Base-by-base conservation (phyloP, 1,284 basidiomycete species). In the Ustilago lituana region DNA sequence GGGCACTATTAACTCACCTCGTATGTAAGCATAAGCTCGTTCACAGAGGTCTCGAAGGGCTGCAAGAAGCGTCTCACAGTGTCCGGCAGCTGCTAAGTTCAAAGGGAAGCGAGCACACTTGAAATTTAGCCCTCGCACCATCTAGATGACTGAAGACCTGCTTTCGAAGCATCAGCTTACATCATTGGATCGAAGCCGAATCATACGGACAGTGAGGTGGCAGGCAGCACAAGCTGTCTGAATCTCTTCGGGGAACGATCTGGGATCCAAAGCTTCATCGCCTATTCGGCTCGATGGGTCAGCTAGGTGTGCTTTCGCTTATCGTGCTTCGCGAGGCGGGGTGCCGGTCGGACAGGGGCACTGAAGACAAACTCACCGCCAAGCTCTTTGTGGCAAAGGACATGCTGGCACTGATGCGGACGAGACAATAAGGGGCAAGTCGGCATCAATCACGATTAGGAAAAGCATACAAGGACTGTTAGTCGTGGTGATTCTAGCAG, bases 311-410 rank as follows among this genome's bases (percentile, higher is more conserved):
- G 6, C 7, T 29, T 7, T 6, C 12, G 27, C 27, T 29, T 6
- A 29, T n/a, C n/a, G 27, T 7, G 12, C 27, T 29, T 29, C 7
- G 27, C 6, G 12, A 29, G 27, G 7, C 7, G 6, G 12, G 27
- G 27, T 6, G 7, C 27, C 6, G 27, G 27, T 29, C 6, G 12
- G 27, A 29, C 7, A 29, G 27, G 12, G 12, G 7, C 27, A 29
- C 7, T 12, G 12, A 7, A 12, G 27, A 29, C 27, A n/a, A 10
- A 36, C 61, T 33, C 23, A 58, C 49, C 35, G 20, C 19, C 39
- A n/a, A 68, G 27, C n/a, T 71, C 51, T 33, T 45, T 59, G 23
- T 66, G 56, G 46, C 68, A 71, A 8, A 60, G 32, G 3, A 71
- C 51, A 26, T 71, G 68, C 20, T 36, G 35, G 40, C 68, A 65